Conservation (phyloP, 75 land plant species). For the Selaginella tamariscina region DNA sequence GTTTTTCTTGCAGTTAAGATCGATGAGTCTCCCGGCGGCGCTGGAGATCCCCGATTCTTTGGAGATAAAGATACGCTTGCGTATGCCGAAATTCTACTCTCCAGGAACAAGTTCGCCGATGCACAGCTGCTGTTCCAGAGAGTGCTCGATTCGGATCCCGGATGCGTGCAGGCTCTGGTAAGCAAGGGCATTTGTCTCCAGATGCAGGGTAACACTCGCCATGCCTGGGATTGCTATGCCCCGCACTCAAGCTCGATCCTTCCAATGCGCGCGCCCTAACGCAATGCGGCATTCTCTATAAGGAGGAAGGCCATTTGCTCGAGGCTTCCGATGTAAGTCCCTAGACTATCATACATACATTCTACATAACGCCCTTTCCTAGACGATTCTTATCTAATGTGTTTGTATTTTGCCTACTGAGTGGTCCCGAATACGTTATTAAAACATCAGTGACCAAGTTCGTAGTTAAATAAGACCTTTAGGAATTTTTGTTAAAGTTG, state of each 20-base stretch:
- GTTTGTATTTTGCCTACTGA: too few relatives aligned
- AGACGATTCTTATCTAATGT: too few relatives aligned
- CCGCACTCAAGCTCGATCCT: constrained; percentile 70
- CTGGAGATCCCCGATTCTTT: constrained; percentile 16
- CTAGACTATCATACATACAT: too few relatives aligned
- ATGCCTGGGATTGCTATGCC: constrained; percentile 67
- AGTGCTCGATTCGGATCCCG: constrained; percentile 54
- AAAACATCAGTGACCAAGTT: too few relatives aligned
- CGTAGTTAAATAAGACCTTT: too few relatives aligned
- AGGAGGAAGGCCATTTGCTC: constrained; percentile 78
- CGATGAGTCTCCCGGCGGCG: constrained; percentile 1
- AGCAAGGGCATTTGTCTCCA: constrained; percentile 96
- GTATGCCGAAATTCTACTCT: constrained; percentile 74
- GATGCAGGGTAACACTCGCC: constrained; percentile 47
- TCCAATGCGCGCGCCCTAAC: constrained; percentile 89
- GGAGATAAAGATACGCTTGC: constrained; percentile 66
- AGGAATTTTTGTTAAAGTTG: too few relatives aligned
- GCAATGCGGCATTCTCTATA: constrained; percentile 85
- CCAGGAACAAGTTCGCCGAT: constrained; percentile 70
- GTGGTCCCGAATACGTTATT: too few relatives aligned
- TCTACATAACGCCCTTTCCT: too few relatives aligned
- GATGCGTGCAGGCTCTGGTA: constrained; percentile 72
- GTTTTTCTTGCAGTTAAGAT: too few relatives aligned
- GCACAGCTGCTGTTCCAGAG: constrained; percentile 60
- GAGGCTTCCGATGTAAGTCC: constrained; percentile 82